A percentile compares a stretch with the other conserved stretches of the same genome.
Evolutionary conservation across 2,329 filamentous ascomycete species (phyloP).

Genomic region (Periconia digitata): DNA sequence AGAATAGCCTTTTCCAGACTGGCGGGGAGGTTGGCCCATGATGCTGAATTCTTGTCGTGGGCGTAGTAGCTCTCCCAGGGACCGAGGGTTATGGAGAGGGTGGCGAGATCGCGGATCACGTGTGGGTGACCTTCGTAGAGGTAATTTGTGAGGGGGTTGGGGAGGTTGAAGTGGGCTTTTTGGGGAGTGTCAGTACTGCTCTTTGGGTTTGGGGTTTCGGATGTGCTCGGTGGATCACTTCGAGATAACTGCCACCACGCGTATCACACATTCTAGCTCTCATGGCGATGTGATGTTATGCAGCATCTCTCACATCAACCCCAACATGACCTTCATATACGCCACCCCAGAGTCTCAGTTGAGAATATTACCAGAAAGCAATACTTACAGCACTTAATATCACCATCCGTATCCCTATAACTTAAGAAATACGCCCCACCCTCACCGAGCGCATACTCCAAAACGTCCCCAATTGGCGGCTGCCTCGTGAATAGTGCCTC

Average conservation of each 20-base stretch:
- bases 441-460: conserved; percentile 27
- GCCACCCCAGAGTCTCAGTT: no score
- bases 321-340: neutral
- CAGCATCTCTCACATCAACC: neutral
- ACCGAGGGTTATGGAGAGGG: conserved; percentile 30
- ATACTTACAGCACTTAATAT: conserved; percentile 18
- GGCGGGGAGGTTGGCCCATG: conserved; percentile 31
- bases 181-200: no score
- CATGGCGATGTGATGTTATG: no score
- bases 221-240: no score
- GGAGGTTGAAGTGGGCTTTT: conserved; percentile 34
- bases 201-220: neutral
- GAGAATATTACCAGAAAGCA: no score
- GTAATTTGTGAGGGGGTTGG: conserved; percentile 31
- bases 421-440: conserved; percentile 29
- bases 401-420: conserved; percentile 25
- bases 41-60: conserved; percentile 27
- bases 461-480: conserved; percentile 29
- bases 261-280: no score
- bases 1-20: conserved; percentile 29
- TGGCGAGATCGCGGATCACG: conserved; percentile 27
- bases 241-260: no score
- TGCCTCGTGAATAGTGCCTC: conserved; percentile 32
- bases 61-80: conserved; percentile 35
- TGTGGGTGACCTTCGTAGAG: conserved; percentile 29